Evolutionary conservation across 202 grass and related monocot species (phyloP), one percentile per base, ranked within the genome.

Genomic region (Schoenoplectus tabernaemontani): DNA sequence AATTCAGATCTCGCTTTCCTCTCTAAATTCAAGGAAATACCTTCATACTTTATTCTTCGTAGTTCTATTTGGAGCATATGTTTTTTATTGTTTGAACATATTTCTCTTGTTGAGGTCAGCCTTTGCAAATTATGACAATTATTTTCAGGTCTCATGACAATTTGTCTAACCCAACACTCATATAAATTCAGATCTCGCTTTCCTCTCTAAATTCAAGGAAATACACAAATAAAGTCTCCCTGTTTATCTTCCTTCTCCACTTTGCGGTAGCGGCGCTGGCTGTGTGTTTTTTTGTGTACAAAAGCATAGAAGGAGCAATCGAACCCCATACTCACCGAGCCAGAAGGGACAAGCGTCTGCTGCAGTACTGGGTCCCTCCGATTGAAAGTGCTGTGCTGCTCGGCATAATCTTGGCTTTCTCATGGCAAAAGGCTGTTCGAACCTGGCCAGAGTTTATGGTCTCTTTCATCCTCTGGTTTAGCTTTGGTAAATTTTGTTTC

Each of bases 371-470:
- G 96, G 88, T 99, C 23, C 96, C 87, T 5, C 92, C 92, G 9
- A 83, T 99, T 63, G 96, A 95, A 83, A 87, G 87, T 20, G 78
- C 96, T 0, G 90, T 87, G 17, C 83, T 54, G 67, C 88, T 99
- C 38, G 90, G 92, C 83, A 95, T 99, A 66, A 36, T 89, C 16
- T 82, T 96, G 77, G 92, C 96, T 1, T 99, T 99, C 72, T 82
- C 86, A 10, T 99, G 96, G 96, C 96, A 93, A 90, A 99, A 93
- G 78, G 88, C 92, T 1, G 88, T 99, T 54, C 96, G 92, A 0
- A 63, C 44, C 48, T 95, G 90, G 90, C 92, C 96, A 0, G 39
- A 13, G 5, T 71, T 82, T 34, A 99, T 99, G 92, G 92, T 99
- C 38, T 33, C 22, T 26, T 76, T 96, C 65, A 92, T 99, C 78